Evolutionary conservation across 768 basidiomycete species (phyloP).

Genomic region (Tricholoma sp.): DNA sequence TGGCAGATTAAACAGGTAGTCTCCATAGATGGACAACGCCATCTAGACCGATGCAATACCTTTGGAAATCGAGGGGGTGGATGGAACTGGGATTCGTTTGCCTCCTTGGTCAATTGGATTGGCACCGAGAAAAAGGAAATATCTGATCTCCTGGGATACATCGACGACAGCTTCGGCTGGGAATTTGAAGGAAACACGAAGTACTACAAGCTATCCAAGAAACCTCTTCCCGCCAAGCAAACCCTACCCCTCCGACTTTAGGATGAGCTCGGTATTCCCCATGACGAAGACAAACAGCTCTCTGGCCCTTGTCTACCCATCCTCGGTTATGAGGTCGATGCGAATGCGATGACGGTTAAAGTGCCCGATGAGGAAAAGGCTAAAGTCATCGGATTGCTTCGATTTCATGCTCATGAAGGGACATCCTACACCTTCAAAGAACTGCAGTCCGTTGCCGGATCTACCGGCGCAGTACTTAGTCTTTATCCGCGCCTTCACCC

Average conservation of each 20-base stretch:
- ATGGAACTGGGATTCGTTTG: neutral
- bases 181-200: neutral
- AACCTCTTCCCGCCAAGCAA: neutral
- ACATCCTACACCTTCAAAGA: neutral
- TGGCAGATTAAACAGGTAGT: conserved; percentile 28
- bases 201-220: neutral
- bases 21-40: neutral
- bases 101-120: neutral
- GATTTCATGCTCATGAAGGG: neutral
- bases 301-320: neutral
- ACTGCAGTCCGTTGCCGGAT: neutral
- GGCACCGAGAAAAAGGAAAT: neutral
- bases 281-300: conserved; percentile 5
- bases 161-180: neutral
- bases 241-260: neutral
- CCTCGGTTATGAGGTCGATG: conserved; percentile 4
- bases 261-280: conserved; percentile 4
- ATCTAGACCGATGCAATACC: neutral
- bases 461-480: neutral
- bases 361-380: neutral
- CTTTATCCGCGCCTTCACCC: neutral
- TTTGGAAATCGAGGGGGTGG: neutral
- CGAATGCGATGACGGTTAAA: conserved; percentile 1
- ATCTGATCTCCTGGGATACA: neutral
- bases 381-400: neutral